Percentiles rank a stretch among this genome's conserved stretches.
Conservation (phyloP, 2,329 filamentous ascomycete species). For the Hypoxylon sp. region DNA sequence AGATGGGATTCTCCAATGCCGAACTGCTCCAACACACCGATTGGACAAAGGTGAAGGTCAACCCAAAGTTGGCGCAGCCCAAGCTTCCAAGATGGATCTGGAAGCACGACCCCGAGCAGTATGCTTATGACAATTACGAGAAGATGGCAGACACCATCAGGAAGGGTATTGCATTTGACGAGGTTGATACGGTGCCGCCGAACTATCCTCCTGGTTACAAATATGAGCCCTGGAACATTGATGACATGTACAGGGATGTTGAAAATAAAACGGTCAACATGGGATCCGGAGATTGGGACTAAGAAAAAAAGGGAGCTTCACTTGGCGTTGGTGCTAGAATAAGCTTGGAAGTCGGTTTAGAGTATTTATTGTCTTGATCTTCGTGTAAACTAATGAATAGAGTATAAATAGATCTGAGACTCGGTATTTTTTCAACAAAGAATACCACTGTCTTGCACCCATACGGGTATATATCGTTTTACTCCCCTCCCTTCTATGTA, state of each 20-base stretch:
- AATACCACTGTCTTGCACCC: neutral
- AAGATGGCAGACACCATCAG: conserved; percentile 54
- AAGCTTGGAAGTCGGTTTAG: neutral
- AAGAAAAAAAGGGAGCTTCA: neutral
- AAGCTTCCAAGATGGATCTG: conserved; percentile 58
- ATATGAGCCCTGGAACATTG: conserved; percentile 60
- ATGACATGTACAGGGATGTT: conserved; percentile 59
- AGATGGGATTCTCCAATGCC: conserved; percentile 58
- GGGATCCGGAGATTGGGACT: conserved; percentile 54
- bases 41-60: conserved; percentile 54
- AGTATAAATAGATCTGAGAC: neutral
- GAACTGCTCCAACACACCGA: conserved; percentile 57
- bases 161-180: conserved; percentile 51
- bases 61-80: conserved; percentile 56
- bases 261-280: conserved; percentile 55
- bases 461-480: neutral
- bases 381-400: neutral
- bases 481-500: neutral
- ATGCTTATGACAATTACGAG: conserved; percentile 56
- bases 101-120: conserved; percentile 57
- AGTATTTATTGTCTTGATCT: neutral
- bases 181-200: conserved; percentile 52
- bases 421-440: neutral
- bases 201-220: conserved; percentile 57
- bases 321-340: conserved; percentile 5